These are phyloP conservation scores for Leccinum imitatum DNA, from an alignment of 768 basidiomycete species.

Conservation along the genomic window DNA sequence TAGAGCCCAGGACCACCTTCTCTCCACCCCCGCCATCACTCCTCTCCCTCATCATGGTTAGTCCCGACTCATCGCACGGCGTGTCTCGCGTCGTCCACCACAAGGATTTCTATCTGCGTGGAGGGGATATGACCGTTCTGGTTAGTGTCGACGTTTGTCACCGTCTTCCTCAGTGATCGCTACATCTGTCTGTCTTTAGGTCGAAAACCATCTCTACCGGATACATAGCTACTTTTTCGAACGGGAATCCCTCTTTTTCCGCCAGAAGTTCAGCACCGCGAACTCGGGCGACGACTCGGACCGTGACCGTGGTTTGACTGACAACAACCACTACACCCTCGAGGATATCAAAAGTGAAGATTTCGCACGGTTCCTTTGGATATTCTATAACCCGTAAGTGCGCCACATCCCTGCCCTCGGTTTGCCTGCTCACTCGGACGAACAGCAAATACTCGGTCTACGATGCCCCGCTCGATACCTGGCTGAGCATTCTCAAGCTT, in stretches of 20 bases:
- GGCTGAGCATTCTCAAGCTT: constrained; percentile 41
- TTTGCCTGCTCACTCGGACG: background rate
- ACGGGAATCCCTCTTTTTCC: constrained; percentile 56
- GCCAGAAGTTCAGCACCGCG: constrained; percentile 33
- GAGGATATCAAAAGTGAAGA: constrained; percentile 45
- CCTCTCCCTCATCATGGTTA: constrained; percentile 29
- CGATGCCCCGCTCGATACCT: constrained; percentile 39
- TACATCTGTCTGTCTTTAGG: constrained; percentile 39
- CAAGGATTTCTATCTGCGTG: constrained; percentile 53
- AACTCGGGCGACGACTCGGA: constrained; percentile 29
- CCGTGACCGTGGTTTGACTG: constrained; percentile 39
- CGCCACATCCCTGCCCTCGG: background rate
- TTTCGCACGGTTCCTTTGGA: constrained; percentile 57
- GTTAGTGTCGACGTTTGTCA: constrained; percentile 36
- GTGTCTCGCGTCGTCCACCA: constrained; percentile 35
- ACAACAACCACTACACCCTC: constrained; percentile 39
- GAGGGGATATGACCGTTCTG: constrained; percentile 58
- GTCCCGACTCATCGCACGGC: constrained; percentile 25
- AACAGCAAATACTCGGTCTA: constrained; percentile 39
- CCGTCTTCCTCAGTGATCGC: background rate
- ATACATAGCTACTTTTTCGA: constrained; percentile 64
- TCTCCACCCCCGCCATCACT: constrained; percentile 30
- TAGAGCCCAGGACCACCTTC: constrained; percentile 27
- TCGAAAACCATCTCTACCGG: constrained; percentile 53
- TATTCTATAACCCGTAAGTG: constrained; percentile 63